Evolutionary conservation across 345 rosid genomes (phyloP), one percentile per base, ranked within the genome.

Genomic region (Mercurialis annua): DNA sequence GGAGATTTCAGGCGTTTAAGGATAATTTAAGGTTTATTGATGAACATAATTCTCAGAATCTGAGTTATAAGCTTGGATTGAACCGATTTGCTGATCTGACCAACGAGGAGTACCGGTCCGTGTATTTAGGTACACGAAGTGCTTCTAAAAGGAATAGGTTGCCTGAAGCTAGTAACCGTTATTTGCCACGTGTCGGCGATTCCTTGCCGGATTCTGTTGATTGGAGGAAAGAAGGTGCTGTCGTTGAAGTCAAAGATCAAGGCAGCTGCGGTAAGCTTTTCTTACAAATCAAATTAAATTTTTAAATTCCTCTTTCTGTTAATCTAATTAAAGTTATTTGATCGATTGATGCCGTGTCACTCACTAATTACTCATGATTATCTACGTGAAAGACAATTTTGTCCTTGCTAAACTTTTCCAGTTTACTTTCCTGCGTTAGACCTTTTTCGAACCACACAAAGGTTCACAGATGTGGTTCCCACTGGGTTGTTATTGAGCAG

Each of bases 51-150:
- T 68, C 76, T 23, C 78, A 69, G 75, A 76, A 80, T 79, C 90
- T 75, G 77, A 79, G 83, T 33, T 94, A 78, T 67, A 71, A 24
- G 67, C 83, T 94, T 44, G 96, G 97, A 34, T 71, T 89, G 79
- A 94, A 80, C 86, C 87, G 83, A 78, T 94, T 94, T 46, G 96
- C 99, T 34, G 97, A 94, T 75, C 72, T 94, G 59, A 87, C 92
- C 62, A 89, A 91, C 76, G 95, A 91, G 49, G 99, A 94, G 89
- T 94, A 85, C 84, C 86, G 92, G 71, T 76, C 88, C 61, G 78
- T 38, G 64, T 87, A 83, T 55, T 70, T 91, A 56, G 96, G 99
- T n/a, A 62, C 76, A 29, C 80, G 82, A 59, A 65, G 4, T 14
- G 65, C 42, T 10, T 82, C 84, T 18, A 73, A 83, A 43, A 80